Conservation (phyloP, 768 basidiomycete genomes). For the Termitomyces sp. region DNA sequence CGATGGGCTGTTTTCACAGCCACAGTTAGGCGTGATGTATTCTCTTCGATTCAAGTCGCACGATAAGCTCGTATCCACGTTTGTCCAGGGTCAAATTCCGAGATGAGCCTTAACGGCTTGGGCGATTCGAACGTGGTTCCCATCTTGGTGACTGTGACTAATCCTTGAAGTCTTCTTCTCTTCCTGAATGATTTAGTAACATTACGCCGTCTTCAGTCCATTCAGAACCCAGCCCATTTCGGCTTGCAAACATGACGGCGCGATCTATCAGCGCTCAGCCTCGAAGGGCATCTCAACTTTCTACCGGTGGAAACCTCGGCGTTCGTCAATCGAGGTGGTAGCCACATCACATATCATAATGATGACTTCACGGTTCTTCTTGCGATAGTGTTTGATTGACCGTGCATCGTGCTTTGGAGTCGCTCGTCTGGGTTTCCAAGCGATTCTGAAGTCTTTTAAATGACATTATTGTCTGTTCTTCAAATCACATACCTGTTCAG, state of each 20-base stretch:
- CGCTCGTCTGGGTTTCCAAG: neutral
- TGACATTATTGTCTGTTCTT: conserved; percentile 1
- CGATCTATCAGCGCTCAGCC: conserved; percentile 1
- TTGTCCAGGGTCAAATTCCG: neutral
- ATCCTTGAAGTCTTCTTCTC: neutral
- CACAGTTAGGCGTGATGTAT: neutral
- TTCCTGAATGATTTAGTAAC: neutral
- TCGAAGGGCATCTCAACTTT: neutral
- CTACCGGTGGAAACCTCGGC: neutral
- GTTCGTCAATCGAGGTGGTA: conserved; percentile 1
- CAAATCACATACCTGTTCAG: neutral
- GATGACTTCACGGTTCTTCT: neutral
- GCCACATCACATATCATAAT: conserved; percentile 1
- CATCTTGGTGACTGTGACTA: neutral
- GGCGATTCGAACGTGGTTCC: neutral
- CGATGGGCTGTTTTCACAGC: neutral
- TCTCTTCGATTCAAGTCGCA: neutral
- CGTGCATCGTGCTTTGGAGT: neutral
- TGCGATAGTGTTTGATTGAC: neutral
- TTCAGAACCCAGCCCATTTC: neutral
- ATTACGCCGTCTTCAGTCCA: neutral
- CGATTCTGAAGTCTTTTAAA: neutral
- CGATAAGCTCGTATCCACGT: neutral
- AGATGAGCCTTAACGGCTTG: neutral
- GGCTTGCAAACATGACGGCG: neutral